Evolutionary conservation across 345 rosid genomes (phyloP).

Genomic region (Hibiscus mutabilis): DNA sequence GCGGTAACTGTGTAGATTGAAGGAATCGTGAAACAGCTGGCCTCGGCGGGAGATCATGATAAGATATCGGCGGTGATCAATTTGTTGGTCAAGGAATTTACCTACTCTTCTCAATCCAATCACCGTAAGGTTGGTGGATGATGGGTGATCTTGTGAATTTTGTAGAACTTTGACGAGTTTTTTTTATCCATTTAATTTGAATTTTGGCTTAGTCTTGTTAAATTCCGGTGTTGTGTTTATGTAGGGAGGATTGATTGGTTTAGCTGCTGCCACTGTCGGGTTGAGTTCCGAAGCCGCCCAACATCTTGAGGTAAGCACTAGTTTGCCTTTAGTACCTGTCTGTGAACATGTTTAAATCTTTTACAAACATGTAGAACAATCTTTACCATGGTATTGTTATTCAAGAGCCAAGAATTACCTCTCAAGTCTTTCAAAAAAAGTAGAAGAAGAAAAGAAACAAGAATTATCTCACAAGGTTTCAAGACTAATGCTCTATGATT

Average conservation of each 20-base stretch:
- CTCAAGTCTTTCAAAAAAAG: background rate
- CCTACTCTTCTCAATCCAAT: constrained; percentile 76
- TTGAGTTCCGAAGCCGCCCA: constrained; percentile 85
- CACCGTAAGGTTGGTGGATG: constrained; percentile 65
- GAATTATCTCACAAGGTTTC: background rate
- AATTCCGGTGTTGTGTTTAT: background rate
- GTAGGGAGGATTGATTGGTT: constrained; percentile 94
- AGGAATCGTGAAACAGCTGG: constrained; percentile 78
- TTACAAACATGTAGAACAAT: background rate
- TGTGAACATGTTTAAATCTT: background rate
- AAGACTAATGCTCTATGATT: background rate
- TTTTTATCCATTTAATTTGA: constrained; percentile 6
- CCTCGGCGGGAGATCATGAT: constrained; percentile 76
- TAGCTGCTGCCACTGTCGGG: constrained; percentile 98
- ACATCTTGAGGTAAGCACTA: constrained; percentile 68
- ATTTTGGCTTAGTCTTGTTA: constrained; percentile 1
- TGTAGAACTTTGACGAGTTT: background rate
- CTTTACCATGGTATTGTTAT: background rate
- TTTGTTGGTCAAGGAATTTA: constrained; percentile 65
- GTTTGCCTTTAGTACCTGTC: background rate
- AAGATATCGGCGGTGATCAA: constrained; percentile 80
- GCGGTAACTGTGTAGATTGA: constrained; percentile 50
- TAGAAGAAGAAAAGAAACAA: no score
- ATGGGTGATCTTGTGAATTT: background rate
- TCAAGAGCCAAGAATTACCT: background rate